These are phyloP conservation scores for Penicillium expansum DNA, from an alignment of 2,329 filamentous ascomycete species.

Conservation along the genomic window DNA sequence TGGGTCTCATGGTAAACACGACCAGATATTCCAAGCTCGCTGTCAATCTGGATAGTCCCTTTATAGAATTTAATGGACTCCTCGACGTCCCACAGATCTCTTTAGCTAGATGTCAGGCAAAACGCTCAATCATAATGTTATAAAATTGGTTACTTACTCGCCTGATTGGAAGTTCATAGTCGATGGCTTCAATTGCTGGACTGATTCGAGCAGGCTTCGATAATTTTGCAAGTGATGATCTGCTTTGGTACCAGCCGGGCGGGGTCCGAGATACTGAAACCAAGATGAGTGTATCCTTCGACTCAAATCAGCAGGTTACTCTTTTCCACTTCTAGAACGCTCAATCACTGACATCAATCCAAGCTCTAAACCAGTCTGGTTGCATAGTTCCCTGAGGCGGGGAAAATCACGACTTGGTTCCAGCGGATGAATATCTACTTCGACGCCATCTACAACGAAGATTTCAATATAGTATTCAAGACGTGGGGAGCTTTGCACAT, in stretches of 20 bases:
- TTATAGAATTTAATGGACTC: not conserved
- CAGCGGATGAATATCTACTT: not conserved
- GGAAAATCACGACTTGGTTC: not conserved
- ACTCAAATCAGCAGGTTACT: not conserved
- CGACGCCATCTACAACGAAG: not conserved
- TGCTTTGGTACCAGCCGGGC: not conserved
- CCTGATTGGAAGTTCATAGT: not conserved
- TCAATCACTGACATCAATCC: not conserved
- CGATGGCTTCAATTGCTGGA: not conserved
- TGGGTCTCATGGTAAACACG: not conserved
- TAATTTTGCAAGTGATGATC: not conserved
- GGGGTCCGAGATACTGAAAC: not conserved
- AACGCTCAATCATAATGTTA: not conserved
- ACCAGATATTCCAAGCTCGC: not conserved
- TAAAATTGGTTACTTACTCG: not conserved
- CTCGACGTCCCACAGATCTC: not conserved
- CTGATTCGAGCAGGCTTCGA: not conserved
- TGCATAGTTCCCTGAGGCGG: not conserved
- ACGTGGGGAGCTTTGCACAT: not conserved
- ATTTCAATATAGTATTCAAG: not conserved
- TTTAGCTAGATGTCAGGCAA: not conserved
- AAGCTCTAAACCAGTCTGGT: not conserved
- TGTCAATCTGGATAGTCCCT: not conserved
- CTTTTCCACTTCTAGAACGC: not conserved
- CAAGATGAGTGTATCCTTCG: not conserved